These are phyloP conservation scores for Zygoascus flipseniorum DNA, from an alignment of 805 yeast genomes.

Conservation along the genomic window DNA sequence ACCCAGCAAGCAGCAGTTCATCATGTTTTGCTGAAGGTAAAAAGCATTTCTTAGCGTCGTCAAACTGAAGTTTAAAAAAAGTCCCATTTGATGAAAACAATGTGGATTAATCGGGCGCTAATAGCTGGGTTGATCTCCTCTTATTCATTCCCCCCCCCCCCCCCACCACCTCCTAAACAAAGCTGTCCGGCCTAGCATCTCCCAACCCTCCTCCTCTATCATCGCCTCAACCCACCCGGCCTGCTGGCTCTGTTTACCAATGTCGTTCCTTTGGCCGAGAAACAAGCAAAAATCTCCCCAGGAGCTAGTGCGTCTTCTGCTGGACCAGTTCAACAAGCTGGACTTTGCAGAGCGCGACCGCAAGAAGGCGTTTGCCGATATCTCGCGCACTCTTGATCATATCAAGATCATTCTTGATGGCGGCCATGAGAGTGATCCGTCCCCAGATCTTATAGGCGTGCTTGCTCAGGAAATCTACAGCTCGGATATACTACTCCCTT, in stretches of 20 bases:
- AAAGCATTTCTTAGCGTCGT: too few species aligned
- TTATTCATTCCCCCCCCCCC: neutral
- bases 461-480: slow-evolving; percentile 74
- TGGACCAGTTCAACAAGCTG: slow-evolving; percentile 58
- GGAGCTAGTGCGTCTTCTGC: slow-evolving; percentile 68
- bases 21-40: too few species aligned
- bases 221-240: neutral
- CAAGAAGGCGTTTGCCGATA: slow-evolving; percentile 58
- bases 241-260: slow-evolving; percentile 21
- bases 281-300: slow-evolving; percentile 77
- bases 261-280: slow-evolving; percentile 88
- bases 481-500: slow-evolving; percentile 55
- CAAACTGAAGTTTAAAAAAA: too few species aligned
- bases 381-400: slow-evolving; percentile 54
- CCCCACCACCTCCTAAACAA: neutral
- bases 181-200: too few species aligned
- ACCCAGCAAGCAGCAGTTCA: too few species aligned
- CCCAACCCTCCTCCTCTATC: neutral
- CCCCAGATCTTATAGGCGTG: slow-evolving; percentile 66
- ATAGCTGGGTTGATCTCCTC: too few species aligned
- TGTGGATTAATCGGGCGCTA: too few species aligned
- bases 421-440: slow-evolving; percentile 43
- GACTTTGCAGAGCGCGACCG: slow-evolving; percentile 11
- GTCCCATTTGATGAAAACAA: too few species aligned
- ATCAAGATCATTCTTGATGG: slow-evolving; percentile 60